phyloP scores from a whole-genome alignment of 2,329 filamentous ascomycete species.

The Colletotrichum spaethianum region DNA sequence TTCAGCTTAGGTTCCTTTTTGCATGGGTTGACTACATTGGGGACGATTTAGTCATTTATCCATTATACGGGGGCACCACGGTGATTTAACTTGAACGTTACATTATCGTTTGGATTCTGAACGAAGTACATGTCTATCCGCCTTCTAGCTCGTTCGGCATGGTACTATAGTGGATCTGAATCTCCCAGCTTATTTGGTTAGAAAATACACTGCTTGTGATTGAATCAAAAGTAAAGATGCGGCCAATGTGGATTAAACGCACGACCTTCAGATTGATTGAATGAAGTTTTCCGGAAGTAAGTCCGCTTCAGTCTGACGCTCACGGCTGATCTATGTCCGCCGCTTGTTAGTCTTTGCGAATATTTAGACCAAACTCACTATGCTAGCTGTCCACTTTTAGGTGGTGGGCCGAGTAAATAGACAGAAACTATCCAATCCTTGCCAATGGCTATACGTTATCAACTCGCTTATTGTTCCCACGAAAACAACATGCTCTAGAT shows the following conservation, averaged over 20 bases:
- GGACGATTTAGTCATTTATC: too few species aligned
- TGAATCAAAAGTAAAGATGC: background rate
- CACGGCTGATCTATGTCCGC: slow-evolving; percentile 15
- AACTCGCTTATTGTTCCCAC: background rate
- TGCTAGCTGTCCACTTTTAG: background rate
- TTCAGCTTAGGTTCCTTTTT: too few species aligned
- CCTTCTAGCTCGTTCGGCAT: too few species aligned
- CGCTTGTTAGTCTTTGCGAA: background rate
- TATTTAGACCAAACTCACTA: fast-evolving
- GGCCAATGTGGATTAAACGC: slow-evolving; percentile 15
- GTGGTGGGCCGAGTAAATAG: background rate
- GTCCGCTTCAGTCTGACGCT: slow-evolving; percentile 17
- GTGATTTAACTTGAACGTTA: too few species aligned
- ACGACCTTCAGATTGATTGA: slow-evolving; percentile 20
- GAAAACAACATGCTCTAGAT: background rate
- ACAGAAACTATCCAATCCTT: background rate
- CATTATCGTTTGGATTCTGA: too few species aligned
- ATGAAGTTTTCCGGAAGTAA: slow-evolving; percentile 2
- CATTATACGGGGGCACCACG: too few species aligned
- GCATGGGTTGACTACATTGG: too few species aligned
- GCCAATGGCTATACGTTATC: background rate
- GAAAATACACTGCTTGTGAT: too few species aligned
- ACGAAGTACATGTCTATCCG: too few species aligned
- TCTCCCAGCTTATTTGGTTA: too few species aligned
- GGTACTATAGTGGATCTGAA: too few species aligned